These are phyloP conservation scores for Protomyces gravidus DNA, from an alignment of 1,139 yeast species.

Conservation along the genomic window DNA sequence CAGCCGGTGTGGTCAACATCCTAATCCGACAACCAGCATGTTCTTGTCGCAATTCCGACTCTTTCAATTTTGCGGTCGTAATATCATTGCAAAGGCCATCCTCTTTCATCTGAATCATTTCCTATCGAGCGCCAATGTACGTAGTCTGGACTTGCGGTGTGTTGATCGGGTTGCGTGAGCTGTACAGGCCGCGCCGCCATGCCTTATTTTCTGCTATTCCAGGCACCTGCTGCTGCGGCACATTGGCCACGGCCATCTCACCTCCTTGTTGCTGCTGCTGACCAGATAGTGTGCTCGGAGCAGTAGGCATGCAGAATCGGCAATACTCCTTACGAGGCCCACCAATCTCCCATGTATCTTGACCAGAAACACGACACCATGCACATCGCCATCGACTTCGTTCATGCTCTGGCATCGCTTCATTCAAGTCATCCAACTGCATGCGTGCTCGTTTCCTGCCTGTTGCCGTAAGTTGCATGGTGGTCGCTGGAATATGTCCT, in stretches of 20 bases:
- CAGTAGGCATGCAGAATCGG: slow-evolving; percentile 4
- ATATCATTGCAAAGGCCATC: not conserved
- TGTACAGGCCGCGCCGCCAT: slow-evolving; percentile 19
- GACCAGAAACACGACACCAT: slow-evolving; percentile 30
- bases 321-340: slow-evolving; percentile 28
- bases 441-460: slow-evolving; percentile 25
- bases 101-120: not conserved
- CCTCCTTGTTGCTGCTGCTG: not conserved
- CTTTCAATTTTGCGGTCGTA: no score
- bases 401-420: slow-evolving; percentile 25
- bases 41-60: no score
- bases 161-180: slow-evolving; percentile 22
- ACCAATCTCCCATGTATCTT: slow-evolving; percentile 31
- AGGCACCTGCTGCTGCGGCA: not conserved
- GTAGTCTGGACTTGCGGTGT: slow-evolving; percentile 5
- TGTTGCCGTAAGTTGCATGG: slow-evolving; percentile 8
- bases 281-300: not conserved
- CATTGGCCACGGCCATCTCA: not conserved
- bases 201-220: slow-evolving; percentile 6
- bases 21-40: no score
- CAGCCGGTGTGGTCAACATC: no score
- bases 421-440: slow-evolving; percentile 19
- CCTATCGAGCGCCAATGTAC: not conserved
- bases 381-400: slow-evolving; percentile 31
- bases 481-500: slow-evolving; percentile 17